These are phyloP conservation scores for Asparagopsis taxiformis DNA, from an alignment of 31 red algal species.

Conservation along the genomic window DNA sequence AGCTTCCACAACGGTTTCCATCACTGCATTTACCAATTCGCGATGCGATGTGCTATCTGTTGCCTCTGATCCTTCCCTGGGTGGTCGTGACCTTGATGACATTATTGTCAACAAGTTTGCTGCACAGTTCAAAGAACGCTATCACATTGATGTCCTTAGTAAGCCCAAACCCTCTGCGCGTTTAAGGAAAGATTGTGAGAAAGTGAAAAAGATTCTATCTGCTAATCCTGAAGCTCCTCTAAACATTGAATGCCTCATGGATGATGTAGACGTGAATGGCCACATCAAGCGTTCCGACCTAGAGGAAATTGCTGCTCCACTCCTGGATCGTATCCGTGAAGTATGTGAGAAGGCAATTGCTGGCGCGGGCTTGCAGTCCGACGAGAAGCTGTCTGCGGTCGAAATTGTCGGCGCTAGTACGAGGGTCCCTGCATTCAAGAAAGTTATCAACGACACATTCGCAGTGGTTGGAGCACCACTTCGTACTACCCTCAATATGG, in stretches of 20 bases:
- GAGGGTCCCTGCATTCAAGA: slow-evolving; percentile 85
- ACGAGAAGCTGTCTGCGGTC: slow-evolving; percentile 68
- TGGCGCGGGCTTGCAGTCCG: slow-evolving; percentile 22
- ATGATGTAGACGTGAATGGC: slow-evolving; percentile 88
- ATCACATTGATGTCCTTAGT: slow-evolving; percentile 70
- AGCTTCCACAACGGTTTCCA: slow-evolving; percentile 72
- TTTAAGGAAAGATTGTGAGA: slow-evolving; percentile 84
- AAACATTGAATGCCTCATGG: slow-evolving; percentile 99
- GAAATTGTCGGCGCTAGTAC: slow-evolving; percentile 95
- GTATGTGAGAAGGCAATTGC: slow-evolving; percentile 60
- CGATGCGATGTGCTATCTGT: slow-evolving; percentile 73
- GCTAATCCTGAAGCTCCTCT: slow-evolving; percentile 75
- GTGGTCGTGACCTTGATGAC: slow-evolving; percentile 93
- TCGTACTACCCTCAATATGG: slow-evolving; percentile 87
- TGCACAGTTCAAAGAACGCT: slow-evolving; percentile 67
- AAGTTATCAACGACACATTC: slow-evolving; percentile 59
- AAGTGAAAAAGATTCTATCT: slow-evolving; percentile 90
- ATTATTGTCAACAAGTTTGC: slow-evolving; percentile 89
- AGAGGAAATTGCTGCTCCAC: slow-evolving; percentile 72
- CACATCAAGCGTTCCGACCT: slow-evolving; percentile 66
- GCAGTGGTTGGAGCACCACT: slow-evolving; percentile 31
- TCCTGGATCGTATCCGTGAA: slow-evolving; percentile 59
- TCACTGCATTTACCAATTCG: slow-evolving; percentile 77
- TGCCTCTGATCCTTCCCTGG: slow-evolving; percentile 76
- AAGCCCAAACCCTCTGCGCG: slow-evolving; percentile 70